Base-by-base conservation (phyloP, 1,139 yeast species). In the Yamadazyma dendronema region DNA sequence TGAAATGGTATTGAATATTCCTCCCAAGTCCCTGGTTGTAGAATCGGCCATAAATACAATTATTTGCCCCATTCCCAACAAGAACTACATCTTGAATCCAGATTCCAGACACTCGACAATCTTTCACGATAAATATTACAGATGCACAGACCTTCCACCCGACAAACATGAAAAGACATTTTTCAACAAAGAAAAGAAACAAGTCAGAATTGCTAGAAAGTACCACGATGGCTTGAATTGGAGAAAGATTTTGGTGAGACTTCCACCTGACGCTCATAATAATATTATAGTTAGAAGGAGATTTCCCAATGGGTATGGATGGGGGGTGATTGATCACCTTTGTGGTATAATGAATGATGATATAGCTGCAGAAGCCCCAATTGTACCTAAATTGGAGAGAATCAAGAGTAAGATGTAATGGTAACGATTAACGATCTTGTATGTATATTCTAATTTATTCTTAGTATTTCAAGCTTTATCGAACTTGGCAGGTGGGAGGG, bases 201-300 rank as follows among this genome's bases (percentile, higher is more conserved):
- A 62, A 56, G 97, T 89, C 41, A 70, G 73, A 39, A 85, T 92
- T 38, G 98, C 98, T 0, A 67, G 94, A 35, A 79, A 80, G 39
- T 92, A 95, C 81, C 98, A 92, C 56, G 66, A 76, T 5, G 53
- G 52, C 34, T 73, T 88, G 78, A 65, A 77, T 9, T 92, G 99
- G 99, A 69, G 98, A 30, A 92, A 92, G 57, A 95, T 94, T 1
- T 62, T 94, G 33, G 97, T 92, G 2, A 77, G 80, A 36, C 62
- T 94, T 40, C 82, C 84, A 37, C 96, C 97, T 0, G 99, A 92
- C 60, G 96, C 99, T 0, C 99, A 92, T 56, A 92, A 92, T 55
- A 92, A 92, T 53, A 89, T 94, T 31, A 70, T 86, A 12, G 98
- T 92, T 1, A 67, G 99, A 46, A 69, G 99, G 48, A 65, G 89